A percentile compares a stretch with the other conserved stretches of the same genome.
These are phyloP conservation scores for Phytopythium helicoides DNA, from an alignment of 352 stramenopile species.

Conservation along the genomic window DNA sequence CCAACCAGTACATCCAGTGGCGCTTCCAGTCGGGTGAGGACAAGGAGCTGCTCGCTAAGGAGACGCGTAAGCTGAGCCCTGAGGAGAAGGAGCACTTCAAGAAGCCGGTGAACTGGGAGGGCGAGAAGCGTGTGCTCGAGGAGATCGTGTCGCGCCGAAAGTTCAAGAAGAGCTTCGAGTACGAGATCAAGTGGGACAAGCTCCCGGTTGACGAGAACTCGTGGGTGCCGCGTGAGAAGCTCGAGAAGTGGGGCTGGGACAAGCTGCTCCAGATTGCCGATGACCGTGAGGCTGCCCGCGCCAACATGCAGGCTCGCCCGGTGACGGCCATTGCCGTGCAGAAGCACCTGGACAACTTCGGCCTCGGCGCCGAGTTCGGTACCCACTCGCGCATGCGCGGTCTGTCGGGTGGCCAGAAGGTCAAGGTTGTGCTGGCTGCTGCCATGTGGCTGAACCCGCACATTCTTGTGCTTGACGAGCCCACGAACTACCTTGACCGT, in stretches of 20 bases:
- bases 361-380: conserved; percentile 94
- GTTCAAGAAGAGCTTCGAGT: conserved; percentile 95
- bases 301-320: conserved; percentile 92
- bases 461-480: conserved; percentile 95
- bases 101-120: conserved; percentile 93
- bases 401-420: conserved; percentile 98
- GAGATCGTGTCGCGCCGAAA: conserved; percentile 92
- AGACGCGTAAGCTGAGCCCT: conserved; percentile 87
- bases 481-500: conserved; percentile 96
- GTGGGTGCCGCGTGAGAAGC: conserved; percentile 92
- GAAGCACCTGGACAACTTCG: conserved; percentile 97
- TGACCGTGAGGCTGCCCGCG: conserved; percentile 92
- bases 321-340: conserved; percentile 95
- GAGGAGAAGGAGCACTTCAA: conserved; percentile 95
- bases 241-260: conserved; percentile 97
- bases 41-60: conserved; percentile 91
- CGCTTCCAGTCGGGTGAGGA: conserved; percentile 92
- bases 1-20: conserved; percentile 98
- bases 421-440: conserved; percentile 97
- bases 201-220: conserved; percentile 94
- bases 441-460: conserved; percentile 97
- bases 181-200: conserved; percentile 97
- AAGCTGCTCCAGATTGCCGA: conserved; percentile 96
- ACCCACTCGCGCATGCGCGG: conserved; percentile 98
- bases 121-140: conserved; percentile 89